Evolutionary conservation across 352 stramenopile species (phyloP).

Genomic region (Globisporangium splendens): DNA sequence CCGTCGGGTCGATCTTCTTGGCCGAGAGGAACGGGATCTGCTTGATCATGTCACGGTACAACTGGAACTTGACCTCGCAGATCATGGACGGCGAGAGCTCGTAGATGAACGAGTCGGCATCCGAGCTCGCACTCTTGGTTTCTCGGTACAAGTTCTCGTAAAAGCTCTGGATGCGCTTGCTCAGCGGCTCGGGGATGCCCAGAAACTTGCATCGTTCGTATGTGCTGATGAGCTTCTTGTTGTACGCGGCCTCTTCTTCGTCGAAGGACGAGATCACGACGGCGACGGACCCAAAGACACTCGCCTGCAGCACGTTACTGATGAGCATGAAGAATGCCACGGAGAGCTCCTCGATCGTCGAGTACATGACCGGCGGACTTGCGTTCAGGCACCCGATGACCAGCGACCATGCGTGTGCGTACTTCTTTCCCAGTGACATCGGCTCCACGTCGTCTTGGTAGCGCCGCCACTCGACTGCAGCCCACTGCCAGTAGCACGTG

Average conservation of each 20-base stretch:
- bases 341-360: slow-evolving; percentile 41
- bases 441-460: slow-evolving; percentile 26
- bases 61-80: slow-evolving; percentile 75
- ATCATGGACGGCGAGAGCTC: slow-evolving; percentile 65
- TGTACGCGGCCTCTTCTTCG: slow-evolving; percentile 60
- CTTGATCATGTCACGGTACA: slow-evolving; percentile 77
- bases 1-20: slow-evolving; percentile 51
- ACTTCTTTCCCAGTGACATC: slow-evolving; percentile 27
- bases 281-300: slow-evolving; percentile 61
- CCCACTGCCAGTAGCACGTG: slow-evolving; percentile 64
- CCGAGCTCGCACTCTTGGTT: slow-evolving; percentile 55
- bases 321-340: slow-evolving; percentile 72
- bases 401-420: slow-evolving; percentile 50
- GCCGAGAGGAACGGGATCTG: slow-evolving; percentile 75
- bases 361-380: slow-evolving; percentile 55
- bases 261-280: slow-evolving; percentile 68
- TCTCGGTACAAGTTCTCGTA: slow-evolving; percentile 73
- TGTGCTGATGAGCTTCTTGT: slow-evolving; percentile 64
- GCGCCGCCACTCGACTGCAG: slow-evolving; percentile 39
- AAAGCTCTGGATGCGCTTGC: slow-evolving; percentile 53
- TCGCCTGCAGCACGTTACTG: slow-evolving; percentile 65
- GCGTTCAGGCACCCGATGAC: slow-evolving; percentile 61
- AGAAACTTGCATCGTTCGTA: slow-evolving; percentile 66
- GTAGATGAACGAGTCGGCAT: slow-evolving; percentile 74
- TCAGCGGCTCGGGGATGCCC: slow-evolving; percentile 48